A percentile compares a stretch with the other conserved stretches of the same genome.
These are phyloP conservation scores for Lophium mytilinum DNA, from an alignment of 495 filamentous ascomycete species.

Conservation along the genomic window DNA sequence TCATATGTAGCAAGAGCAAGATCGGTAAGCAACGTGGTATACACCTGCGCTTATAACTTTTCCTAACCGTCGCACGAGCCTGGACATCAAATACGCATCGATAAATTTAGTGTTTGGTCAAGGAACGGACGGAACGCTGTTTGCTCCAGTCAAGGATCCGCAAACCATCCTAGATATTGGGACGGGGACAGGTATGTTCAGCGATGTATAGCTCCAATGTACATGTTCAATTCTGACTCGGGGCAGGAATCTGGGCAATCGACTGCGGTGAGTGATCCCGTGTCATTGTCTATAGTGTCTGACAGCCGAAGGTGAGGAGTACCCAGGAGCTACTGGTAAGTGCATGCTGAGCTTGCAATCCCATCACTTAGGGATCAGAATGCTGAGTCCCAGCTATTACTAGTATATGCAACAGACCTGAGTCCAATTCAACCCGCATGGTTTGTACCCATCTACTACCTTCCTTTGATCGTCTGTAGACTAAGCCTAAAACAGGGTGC, in stretches of 20 bases:
- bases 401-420: constrained; percentile 4
- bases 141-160: constrained; percentile 4
- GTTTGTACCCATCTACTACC: background rate
- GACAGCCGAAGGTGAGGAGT: background rate
- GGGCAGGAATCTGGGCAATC: constrained; percentile 8
- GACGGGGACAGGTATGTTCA: constrained; percentile 1
- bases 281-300: too few species aligned
- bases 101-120: background rate
- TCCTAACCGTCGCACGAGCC: background rate
- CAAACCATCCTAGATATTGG: constrained; percentile 6
- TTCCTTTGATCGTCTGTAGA: background rate
- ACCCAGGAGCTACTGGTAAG: constrained; percentile 3
- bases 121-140: background rate
- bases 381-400: too few species aligned
- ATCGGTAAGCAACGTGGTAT: background rate
- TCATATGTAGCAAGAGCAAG: background rate
- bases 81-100: constrained; percentile 8
- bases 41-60: background rate
- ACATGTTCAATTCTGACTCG: background rate
- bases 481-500: background rate
- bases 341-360: too few species aligned
- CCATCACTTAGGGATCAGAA: too few species aligned
- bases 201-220: background rate
- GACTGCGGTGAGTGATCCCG: background rate
- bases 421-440: constrained; percentile 7